Percentiles rank a stretch among this genome's conserved stretches.
Evolutionary conservation across 129 eudicot species (phyloP).

Genomic region (Centaurea solstitialis): DNA sequence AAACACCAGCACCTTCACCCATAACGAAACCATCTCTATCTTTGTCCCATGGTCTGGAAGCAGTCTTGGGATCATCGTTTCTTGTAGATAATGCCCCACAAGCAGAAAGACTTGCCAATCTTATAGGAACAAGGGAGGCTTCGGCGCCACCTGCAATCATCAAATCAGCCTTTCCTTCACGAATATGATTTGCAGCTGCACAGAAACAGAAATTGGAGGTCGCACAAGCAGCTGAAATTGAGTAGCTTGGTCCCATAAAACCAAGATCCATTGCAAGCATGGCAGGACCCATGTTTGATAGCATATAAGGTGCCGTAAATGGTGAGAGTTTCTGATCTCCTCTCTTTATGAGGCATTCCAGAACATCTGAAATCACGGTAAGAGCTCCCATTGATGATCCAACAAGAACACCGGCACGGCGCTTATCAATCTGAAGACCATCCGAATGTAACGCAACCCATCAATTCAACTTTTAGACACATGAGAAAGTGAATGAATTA

Average conservation of each 20-base stretch:
- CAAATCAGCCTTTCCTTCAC: constrained; percentile 3
- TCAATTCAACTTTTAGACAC: too few species aligned
- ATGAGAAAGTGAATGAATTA: too few species aligned
- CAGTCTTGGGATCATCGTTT: too few species aligned
- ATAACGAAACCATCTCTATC: too few species aligned
- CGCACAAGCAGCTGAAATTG: neutral
- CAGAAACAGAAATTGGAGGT: too few species aligned
- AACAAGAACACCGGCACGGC: constrained; percentile 74
- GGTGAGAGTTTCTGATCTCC: constrained; percentile 40
- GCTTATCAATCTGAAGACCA: constrained; percentile 59
- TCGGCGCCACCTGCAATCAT: constrained; percentile 29
- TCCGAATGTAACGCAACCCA: neutral
- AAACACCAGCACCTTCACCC: too few species aligned
- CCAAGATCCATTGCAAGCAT: constrained; percentile 56
- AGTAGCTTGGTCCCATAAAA: constrained; percentile 26
- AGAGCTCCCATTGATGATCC: constrained; percentile 84
- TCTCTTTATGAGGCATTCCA: constrained; percentile 57
- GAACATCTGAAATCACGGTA: constrained; percentile 58
- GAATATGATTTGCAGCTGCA: too few species aligned
- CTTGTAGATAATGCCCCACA: too few species aligned
- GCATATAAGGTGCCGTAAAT: constrained; percentile 60
- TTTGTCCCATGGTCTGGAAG: too few species aligned
- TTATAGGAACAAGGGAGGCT: neutral
- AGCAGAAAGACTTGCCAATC: too few species aligned
- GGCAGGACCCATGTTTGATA: constrained; percentile 73